Evolutionary conservation across 352 stramenopile genomes (phyloP), one percentile per base, ranked within the genome.

Genomic region (Pythium phragmitis): DNA sequence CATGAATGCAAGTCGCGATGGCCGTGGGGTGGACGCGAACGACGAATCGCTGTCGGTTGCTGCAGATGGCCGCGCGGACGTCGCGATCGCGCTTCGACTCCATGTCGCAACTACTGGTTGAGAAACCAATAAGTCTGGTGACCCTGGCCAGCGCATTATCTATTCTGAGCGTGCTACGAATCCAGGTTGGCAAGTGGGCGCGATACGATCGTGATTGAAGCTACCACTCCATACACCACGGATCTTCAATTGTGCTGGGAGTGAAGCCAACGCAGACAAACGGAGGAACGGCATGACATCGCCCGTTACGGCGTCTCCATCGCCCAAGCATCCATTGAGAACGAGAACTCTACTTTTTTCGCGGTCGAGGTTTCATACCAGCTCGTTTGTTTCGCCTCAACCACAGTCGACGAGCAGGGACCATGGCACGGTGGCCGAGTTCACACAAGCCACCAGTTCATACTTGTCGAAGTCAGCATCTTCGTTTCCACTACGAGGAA

Each of bases 391-490:
- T 21, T 34, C 37, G 7, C 2, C 37, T 57, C 36, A 69, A 8
- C 63, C 63, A 19, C 63, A 69, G 26, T 60, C 39, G 3, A 69
- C 55, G 3, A 66, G 52, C 0, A 61, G 11, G 17, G 37, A 14
- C 56, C 56, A 70, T 17, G 63, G 57, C 1, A 61, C 41, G 7
- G 17, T n/a, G 17, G 23, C 4, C n/a, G 63, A 69, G 42, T 56
- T 47, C 28, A 64, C 48, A 3, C n/a, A 21, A 0, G 33, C 37
- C 3, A 63, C 46, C 21, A 56, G 19, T 14, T 62, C 45, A 14
- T 26, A n/a, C 28, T 21, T 7, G 3, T 43, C n/a, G 39, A 30
- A 30, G 26, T 30, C 26, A 30, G 26, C 26, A 30, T 5, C 26
- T 43, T 16, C 8, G 54, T 23, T 5, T 9, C 6, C 7, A n/a